A percentile compares a stretch with the other conserved stretches of the same genome.
Evolutionary conservation across 345 rosid species (phyloP).

Genomic region (Acer saccharum): DNA sequence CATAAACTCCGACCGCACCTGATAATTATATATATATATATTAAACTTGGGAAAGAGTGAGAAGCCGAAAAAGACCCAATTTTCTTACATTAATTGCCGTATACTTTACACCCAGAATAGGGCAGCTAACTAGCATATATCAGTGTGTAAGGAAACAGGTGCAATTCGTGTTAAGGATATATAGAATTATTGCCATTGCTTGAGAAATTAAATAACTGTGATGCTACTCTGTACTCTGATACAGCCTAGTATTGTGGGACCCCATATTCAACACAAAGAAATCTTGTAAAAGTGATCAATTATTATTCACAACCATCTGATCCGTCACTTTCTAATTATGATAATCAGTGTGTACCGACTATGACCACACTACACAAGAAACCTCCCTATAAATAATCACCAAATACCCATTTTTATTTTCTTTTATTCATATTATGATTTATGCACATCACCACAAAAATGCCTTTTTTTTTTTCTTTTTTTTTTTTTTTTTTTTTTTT

Average conservation of each 20-base stretch:
- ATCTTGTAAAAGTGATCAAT: constrained; percentile 4
- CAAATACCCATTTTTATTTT: neutral
- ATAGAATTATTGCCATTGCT: neutral
- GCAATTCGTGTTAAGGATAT: neutral
- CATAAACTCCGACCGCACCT: too few species aligned
- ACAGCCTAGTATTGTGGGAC: constrained; percentile 4
- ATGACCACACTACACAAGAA: constrained; percentile 5
- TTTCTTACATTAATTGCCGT: neutral
- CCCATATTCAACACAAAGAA: neutral
- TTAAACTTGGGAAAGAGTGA: too few species aligned
- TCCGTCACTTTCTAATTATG: constrained; percentile 13
- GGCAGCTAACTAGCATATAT: neutral
- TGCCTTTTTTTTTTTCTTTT: neutral
- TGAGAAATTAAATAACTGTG: neutral
- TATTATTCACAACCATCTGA: constrained; percentile 20
- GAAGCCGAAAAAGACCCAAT: too few species aligned
- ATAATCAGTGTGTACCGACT: neutral
- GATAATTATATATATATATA: too few species aligned
- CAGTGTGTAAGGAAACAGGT: neutral
- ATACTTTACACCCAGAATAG: neutral
- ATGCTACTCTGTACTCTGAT: neutral
- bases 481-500: neutral
- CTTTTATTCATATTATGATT: neutral
- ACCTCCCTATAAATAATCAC: neutral
- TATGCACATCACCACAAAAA: constrained; percentile 14